A percentile compares a stretch with the other conserved stretches of the same genome.
phyloP scores from a whole-genome alignment of 208 protist genomes.

The Leishmania turanica region DNA sequence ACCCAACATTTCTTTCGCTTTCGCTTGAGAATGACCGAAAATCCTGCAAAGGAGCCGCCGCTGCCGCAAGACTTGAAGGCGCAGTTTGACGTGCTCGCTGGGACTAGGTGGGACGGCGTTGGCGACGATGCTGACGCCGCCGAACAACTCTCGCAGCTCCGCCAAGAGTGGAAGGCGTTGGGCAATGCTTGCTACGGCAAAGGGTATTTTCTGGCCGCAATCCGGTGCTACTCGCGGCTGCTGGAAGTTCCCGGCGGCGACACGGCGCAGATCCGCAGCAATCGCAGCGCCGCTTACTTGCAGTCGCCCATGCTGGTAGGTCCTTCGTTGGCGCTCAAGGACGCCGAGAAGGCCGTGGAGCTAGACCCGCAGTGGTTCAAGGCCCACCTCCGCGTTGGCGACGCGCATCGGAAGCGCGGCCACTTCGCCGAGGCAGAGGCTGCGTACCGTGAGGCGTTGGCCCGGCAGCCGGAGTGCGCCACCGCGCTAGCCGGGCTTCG shows the following conservation, averaged over 20 bases:
- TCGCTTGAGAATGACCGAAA: slow-evolving; percentile 27
- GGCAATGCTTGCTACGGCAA: slow-evolving; percentile 83
- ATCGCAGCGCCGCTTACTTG: slow-evolving; percentile 87
- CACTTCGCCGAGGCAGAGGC: slow-evolving; percentile 85
- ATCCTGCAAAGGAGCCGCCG: slow-evolving; percentile 44
- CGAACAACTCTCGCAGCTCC: slow-evolving; percentile 18
- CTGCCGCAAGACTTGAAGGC: slow-evolving; percentile 42
- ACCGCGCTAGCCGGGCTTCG: slow-evolving; percentile 43
- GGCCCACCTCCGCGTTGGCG: slow-evolving; percentile 79
- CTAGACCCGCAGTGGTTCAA: slow-evolving; percentile 84
- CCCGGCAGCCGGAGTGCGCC: slow-evolving; percentile 52
- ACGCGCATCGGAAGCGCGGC: slow-evolving; percentile 87
- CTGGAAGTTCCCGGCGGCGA: slow-evolving; percentile 39
- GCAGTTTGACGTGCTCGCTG: slow-evolving; percentile 32
- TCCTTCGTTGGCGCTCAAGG: slow-evolving; percentile 79
- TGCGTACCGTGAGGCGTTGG: slow-evolving; percentile 66
- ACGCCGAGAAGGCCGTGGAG: slow-evolving; percentile 79
- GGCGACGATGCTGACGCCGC: slow-evolving; percentile 13
- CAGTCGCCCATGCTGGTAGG: slow-evolving; percentile 71
- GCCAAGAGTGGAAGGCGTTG: slow-evolving; percentile 66
- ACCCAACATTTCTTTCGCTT: neutral
- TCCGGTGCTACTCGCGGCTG: slow-evolving; percentile 84
- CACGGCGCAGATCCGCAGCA: slow-evolving; percentile 83
- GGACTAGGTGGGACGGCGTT: neutral
- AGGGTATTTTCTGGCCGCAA: slow-evolving; percentile 70